phyloP scores from a whole-genome alignment of 371 early-diverging fungal species.

The Coemansia sp. region DNA sequence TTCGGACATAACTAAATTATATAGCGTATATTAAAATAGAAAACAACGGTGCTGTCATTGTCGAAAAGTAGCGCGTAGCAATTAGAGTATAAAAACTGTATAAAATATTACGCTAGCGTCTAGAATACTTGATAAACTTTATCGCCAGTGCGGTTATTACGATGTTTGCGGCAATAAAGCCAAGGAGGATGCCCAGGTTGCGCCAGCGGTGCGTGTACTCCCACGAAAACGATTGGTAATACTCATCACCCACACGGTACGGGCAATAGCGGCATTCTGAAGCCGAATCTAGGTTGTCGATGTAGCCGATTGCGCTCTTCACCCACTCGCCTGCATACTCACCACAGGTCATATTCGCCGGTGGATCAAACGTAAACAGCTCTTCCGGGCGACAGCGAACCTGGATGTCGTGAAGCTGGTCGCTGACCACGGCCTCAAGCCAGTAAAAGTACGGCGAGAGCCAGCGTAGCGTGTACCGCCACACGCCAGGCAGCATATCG shows the following conservation, averaged over 20 bases:
- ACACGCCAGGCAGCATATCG: slow-evolving; percentile 70
- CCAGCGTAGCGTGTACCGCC: slow-evolving; percentile 79
- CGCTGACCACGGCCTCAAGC: slow-evolving; percentile 69
- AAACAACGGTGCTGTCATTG: slow-evolving; percentile 34
- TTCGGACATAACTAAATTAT: no score
- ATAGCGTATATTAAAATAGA: slow-evolving; percentile 13
- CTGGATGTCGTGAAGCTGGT: slow-evolving; percentile 60
- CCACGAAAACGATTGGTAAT: slow-evolving; percentile 62
- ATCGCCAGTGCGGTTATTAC: slow-evolving; percentile 56
- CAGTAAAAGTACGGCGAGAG: slow-evolving; percentile 63
- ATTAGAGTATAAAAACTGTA: background rate
- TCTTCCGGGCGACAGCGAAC: slow-evolving; percentile 52
- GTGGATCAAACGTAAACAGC: slow-evolving; percentile 56
- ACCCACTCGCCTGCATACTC: slow-evolving; percentile 61
- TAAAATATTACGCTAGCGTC: background rate
- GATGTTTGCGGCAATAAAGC: slow-evolving; percentile 61
- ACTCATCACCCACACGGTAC: slow-evolving; percentile 62
- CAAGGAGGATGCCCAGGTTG: slow-evolving; percentile 67
- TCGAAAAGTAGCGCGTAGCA: background rate
- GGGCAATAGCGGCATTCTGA: slow-evolving; percentile 67
- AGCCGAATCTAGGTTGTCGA: slow-evolving; percentile 57
- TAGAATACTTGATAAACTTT: background rate
- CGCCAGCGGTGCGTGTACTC: slow-evolving; percentile 67
- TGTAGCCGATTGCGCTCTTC: slow-evolving; percentile 58
- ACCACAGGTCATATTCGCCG: slow-evolving; percentile 64